Evolutionary conservation across 2,329 filamentous ascomycete genomes (phyloP), one percentile per base, ranked within the genome.

Genomic region (Ramichloridium luteum): DNA sequence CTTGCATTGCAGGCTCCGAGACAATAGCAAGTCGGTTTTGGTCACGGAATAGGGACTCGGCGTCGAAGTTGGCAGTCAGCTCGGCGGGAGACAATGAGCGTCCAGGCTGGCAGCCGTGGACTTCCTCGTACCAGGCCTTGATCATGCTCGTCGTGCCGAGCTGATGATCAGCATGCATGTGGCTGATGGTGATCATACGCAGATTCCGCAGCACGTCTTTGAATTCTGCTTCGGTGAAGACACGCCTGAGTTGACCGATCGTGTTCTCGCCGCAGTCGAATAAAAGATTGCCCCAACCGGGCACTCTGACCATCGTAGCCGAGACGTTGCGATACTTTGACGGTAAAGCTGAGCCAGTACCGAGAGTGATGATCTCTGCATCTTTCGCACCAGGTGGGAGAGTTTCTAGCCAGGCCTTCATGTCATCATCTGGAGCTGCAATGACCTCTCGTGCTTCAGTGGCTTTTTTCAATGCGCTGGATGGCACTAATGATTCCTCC

Each of bases 241-340:
- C 65, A 30, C 90, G 79, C 36, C 73, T 74, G 23, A 98, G 62
- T 54, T 94, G 86, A 8, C 88, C 88, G 6, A 96, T 61, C 0
- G 90, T 94, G 49, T 84, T 85, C 57, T 98, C 90, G 36, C 90
- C 90, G 45, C 77, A 83, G 57, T 98, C 90, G 36, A 98, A 71
- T 1, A 98, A 64, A 50, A 93, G 92, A 53, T 73, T 85, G n/a
- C 90, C 90, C 45, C 76, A 71, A 3, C 77, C 80, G 5, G 90
- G 90, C 3, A 93, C 77, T 10, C 81, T 72, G 27, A 98, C 60
- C 4, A 98, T 65, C 1, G 86, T 94, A 2, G 77, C 76, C 8
- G 88, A 93, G 13, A 98, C 90, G 53, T 96, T 98, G 47, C 90
- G 80, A 56, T 94, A 90, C 54, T 92, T 92, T 18, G 84, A 93